Evolutionary conservation across 2,329 filamentous ascomycete species (phyloP).

Genomic region (Cercospora sp.): DNA sequence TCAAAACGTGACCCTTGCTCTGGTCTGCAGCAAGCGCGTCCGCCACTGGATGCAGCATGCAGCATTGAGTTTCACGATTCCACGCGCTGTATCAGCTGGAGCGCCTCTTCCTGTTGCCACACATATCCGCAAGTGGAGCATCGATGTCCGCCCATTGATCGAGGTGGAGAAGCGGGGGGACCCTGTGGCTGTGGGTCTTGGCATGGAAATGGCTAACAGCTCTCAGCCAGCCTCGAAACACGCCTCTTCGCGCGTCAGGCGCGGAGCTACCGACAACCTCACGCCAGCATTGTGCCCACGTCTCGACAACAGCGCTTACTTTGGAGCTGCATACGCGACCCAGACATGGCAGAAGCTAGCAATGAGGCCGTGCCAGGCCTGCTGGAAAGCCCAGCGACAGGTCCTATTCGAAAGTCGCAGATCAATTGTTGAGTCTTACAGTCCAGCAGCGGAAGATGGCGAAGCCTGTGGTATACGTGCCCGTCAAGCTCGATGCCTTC

Average conservation of each 20-base stretch:
- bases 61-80: background rate
- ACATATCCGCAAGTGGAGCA: background rate
- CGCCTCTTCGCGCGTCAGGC: background rate
- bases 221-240: background rate
- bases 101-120: background rate
- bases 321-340: background rate
- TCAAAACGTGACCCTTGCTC: background rate
- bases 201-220: background rate
- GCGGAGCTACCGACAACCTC: background rate
- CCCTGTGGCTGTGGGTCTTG: background rate
- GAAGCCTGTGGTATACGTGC: conserved; percentile 4
- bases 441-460: background rate
- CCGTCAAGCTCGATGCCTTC: conserved; percentile 13
- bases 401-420: background rate
- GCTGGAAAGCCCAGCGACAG: background rate
- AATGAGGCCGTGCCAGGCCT: background rate
- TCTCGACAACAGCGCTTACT: background rate
- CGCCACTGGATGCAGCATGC: background rate
- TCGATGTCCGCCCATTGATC: background rate
- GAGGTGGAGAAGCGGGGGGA: no score
- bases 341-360: background rate
- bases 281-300: background rate
- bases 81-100: background rate
- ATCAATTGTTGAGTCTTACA: background rate
- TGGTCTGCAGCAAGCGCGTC: background rate